Base-by-base conservation (phyloP, 192 early-diverging fungal species). In the Coemansia sp. region DNA sequence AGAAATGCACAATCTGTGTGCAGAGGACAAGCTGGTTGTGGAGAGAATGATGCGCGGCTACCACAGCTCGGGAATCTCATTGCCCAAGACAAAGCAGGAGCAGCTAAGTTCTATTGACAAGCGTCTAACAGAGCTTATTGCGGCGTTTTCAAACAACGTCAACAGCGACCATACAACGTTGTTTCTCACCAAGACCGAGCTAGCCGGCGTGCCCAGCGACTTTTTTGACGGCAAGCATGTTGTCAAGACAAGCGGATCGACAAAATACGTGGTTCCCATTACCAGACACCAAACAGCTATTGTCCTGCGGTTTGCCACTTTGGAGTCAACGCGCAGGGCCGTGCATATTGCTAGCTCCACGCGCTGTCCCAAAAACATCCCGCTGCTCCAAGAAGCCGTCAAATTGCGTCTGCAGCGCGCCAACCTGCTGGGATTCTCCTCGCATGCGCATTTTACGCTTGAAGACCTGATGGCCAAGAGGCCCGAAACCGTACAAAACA, bases 391-490 rank as follows among this genome's bases (percentile, higher is more conserved):
- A 44, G 67, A 84, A 17, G 77, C 79, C 15, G 55, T 75, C 28
- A 26, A 55, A 7, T 32, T 79, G 30, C 79, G 81, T 21, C 58
- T 50, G 9, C 41, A 81, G 22, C 55, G 58, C 4, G 73, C 81
- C n/a, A 50, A 64, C 29, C 49, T 90, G 17, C 54, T 89, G 6
- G 90, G 87, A 4, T 88, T 83, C 60, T 49, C 55, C 29, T 77
- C 64, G 17, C 85, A 92, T 58, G 82, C 86, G 4, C 67, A 62
- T 5, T 87, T 75, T 50, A 67, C 79, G 1, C 65, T 90, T 15
- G 82, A 89, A 35, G 65, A 77, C 17, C 82, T 84, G 26, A 87
- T 90, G 84, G 87, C 87, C 25, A 88, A 89, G 61, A 75, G 62
- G 1, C 79, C 84, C 2, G 67, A 81, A 23, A 61, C 28, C 1